Conservation (phyloP, 139 green algal species). For the Asterochloris erici region DNA sequence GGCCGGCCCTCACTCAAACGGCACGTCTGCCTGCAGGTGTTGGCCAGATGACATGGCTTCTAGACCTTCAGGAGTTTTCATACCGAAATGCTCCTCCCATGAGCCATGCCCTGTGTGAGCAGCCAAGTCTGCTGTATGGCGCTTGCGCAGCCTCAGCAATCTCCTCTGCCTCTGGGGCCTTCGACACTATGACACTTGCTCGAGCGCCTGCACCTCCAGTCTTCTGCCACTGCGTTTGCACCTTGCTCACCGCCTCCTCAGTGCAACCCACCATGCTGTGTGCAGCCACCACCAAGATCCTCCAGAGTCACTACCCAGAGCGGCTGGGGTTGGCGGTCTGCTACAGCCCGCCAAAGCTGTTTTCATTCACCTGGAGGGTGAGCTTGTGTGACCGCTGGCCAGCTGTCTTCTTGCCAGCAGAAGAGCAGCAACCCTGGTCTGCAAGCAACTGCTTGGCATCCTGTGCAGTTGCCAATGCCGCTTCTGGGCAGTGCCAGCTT, state of each 20-base stretch:
- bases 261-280: too few species aligned
- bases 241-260: too few species aligned
- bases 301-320: constrained; percentile 85
- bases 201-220: too few species aligned
- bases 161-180: too few species aligned
- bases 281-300: not conserved
- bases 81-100: constrained; percentile 63
- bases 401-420: not conserved
- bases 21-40: constrained; percentile 38
- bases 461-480: too few species aligned
- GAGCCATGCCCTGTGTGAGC: constrained; percentile 29
- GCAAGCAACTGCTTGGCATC: not conserved
- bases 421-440: not conserved
- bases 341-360: constrained; percentile 68
- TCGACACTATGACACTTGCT: not conserved
- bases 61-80: constrained; percentile 32
- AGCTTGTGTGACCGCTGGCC: not conserved
- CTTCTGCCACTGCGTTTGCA: not conserved
- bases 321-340: constrained; percentile 70
- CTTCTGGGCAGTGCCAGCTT: too few species aligned
- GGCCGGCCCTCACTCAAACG: not conserved
- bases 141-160: too few species aligned
- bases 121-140: too few species aligned
- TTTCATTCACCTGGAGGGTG: constrained; percentile 75
- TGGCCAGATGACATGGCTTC: constrained; percentile 75